A percentile compares a stretch with the other conserved stretches of the same genome.
Conservation (phyloP, 2,329 filamentous ascomycete species). For the Talaromyces sp. region DNA sequence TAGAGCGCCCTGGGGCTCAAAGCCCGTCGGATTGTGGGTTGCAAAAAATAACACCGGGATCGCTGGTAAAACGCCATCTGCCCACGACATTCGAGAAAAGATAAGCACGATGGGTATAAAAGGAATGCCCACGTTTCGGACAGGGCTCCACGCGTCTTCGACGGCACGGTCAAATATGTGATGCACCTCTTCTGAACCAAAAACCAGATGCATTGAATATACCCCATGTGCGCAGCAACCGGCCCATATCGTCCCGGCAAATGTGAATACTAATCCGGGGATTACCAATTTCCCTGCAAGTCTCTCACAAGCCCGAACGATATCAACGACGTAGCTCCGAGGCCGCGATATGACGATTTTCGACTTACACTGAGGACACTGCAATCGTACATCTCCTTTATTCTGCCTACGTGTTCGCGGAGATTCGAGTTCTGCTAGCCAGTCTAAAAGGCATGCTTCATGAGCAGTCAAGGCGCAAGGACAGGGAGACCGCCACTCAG, state of each 20-base stretch:
- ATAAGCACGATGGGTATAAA: conserved; percentile 66
- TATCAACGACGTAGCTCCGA: conserved; percentile 66
- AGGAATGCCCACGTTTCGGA: conserved; percentile 59
- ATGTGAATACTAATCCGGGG: conserved; percentile 57
- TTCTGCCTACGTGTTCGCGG: conserved; percentile 50
- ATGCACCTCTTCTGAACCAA: conserved; percentile 59
- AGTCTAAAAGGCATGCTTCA: conserved; percentile 82
- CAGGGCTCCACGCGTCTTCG: conserved; percentile 43
- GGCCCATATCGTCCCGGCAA: conserved; percentile 48
- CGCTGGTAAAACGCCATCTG: conserved; percentile 61
- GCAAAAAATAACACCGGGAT: conserved; percentile 57
- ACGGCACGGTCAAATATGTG: conserved; percentile 49
- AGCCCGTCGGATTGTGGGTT: conserved; percentile 40
- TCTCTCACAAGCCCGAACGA: conserved; percentile 58
- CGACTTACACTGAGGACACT: conserved; percentile 86
- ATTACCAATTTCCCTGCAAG: conserved; percentile 58
- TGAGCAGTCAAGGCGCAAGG: conserved; percentile 88
- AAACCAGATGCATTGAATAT: conserved; percentile 62
- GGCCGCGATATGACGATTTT: conserved; percentile 73
- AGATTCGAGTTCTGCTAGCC: conserved; percentile 84
- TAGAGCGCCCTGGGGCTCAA: conserved; percentile 51
- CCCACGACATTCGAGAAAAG: conserved; percentile 61
- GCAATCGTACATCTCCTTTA: conserved; percentile 58
- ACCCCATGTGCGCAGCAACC: conserved; percentile 57
- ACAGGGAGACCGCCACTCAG: conserved; percentile 81